Evolutionary conservation across 169 alveolate genomes (phyloP).

Genomic region (Eimeria falciformis): DNA sequence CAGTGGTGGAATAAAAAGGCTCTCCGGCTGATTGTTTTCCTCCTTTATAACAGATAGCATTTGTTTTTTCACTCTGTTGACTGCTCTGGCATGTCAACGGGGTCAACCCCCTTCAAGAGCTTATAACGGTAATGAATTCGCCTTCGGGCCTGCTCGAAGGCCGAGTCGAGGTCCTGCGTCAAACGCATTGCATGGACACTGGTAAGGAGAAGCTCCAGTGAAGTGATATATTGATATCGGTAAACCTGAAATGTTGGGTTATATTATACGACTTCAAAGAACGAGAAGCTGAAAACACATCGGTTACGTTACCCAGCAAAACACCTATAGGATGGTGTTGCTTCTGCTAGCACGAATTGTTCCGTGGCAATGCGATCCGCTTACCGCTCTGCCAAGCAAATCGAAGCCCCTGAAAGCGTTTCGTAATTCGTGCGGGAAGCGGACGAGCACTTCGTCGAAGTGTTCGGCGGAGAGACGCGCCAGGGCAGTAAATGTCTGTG

Average conservation of each 20-base stretch:
- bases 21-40: too few relatives aligned
- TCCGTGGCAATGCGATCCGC: not conserved
- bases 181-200: not conserved
- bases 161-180: constrained; percentile 40
- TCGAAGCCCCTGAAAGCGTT: constrained; percentile 59
- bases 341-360: not conserved
- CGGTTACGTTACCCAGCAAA: too few relatives aligned
- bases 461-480: constrained; percentile 66
- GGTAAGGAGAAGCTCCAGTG: not conserved
- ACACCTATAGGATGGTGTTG: not conserved
- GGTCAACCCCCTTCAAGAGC: constrained; percentile 38
- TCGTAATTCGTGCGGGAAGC: constrained; percentile 39
- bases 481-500: constrained; percentile 48
- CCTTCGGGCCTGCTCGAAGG: constrained; percentile 44
- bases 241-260: too few relatives aligned
- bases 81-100: not conserved
- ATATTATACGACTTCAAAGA: too few relatives aligned
- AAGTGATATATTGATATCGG: too few relatives aligned
- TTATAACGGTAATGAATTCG: constrained; percentile 51
- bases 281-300: too few relatives aligned
- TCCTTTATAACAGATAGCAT: too few relatives aligned
- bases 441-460: constrained; percentile 57
- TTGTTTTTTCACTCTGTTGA: not conserved
- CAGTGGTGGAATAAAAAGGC: too few relatives aligned
- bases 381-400: constrained; percentile 49